Conservation (phyloP, 768 basidiomycete species). For the Russula compacta region DNA sequence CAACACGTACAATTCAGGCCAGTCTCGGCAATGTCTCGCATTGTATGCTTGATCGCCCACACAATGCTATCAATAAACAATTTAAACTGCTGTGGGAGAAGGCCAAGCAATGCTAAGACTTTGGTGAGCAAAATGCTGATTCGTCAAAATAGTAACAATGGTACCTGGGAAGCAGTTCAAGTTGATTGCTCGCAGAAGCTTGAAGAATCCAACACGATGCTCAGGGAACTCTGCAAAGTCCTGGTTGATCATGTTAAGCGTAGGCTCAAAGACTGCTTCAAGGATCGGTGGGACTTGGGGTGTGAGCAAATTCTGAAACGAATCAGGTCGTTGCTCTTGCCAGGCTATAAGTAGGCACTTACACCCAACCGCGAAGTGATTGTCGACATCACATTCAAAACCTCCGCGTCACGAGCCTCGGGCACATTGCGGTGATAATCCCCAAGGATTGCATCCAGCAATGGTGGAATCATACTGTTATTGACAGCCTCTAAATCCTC, state of each 20-base stretch:
- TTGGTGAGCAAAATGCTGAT: neutral
- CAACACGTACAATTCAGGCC: slow-evolving; percentile 58
- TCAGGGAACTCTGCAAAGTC: slow-evolving; percentile 99
- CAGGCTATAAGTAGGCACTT: slow-evolving; percentile 27
- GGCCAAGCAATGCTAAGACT: slow-evolving; percentile 62
- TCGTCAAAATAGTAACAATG: slow-evolving; percentile 17
- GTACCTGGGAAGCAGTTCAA: slow-evolving; percentile 90
- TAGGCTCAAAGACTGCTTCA: slow-evolving; percentile 96
- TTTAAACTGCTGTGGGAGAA: slow-evolving; percentile 93
- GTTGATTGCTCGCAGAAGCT: slow-evolving; percentile 87
- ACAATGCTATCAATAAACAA: slow-evolving; percentile 96
- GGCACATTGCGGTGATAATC: slow-evolving; percentile 96
- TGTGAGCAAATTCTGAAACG: slow-evolving; percentile 62
- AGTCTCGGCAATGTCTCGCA: slow-evolving; percentile 95
- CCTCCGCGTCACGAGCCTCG: slow-evolving; percentile 90
- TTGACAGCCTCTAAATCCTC: slow-evolving; percentile 95
- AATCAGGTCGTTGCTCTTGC: slow-evolving; percentile 15
- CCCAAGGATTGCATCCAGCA: slow-evolving; percentile 94
- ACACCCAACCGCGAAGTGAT: slow-evolving; percentile 86
- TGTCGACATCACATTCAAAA: slow-evolving; percentile 93
- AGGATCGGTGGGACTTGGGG: slow-evolving; percentile 92
- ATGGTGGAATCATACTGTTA: slow-evolving; percentile 82
- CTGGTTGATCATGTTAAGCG: slow-evolving; percentile 97
- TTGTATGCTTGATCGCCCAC: slow-evolving; percentile 99
- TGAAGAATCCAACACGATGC: slow-evolving; percentile 96